Evolutionary conservation across 2,329 filamentous ascomycete species (phyloP).

Genomic region (Graphium sp.): DNA sequence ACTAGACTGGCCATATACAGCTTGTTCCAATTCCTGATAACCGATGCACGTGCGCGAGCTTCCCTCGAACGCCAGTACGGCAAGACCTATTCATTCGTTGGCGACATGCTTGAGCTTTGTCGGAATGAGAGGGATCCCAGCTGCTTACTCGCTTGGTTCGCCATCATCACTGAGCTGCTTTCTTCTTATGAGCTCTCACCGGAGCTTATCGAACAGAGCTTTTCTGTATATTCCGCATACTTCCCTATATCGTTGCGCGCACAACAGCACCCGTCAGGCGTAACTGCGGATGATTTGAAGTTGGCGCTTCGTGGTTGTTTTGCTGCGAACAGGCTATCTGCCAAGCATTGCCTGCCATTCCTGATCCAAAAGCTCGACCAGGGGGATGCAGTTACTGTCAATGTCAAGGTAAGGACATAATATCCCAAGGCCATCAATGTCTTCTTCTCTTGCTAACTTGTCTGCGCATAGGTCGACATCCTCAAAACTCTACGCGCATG

Average conservation of each 20-base stretch:
- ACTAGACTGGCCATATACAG: slow-evolving; percentile 35
- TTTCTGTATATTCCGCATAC: slow-evolving; percentile 39
- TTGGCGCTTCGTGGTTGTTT: slow-evolving; percentile 34
- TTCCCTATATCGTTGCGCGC: slow-evolving; percentile 41
- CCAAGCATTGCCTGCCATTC: slow-evolving; percentile 30
- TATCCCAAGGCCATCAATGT: too few species aligned
- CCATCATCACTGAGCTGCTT: slow-evolving; percentile 26
- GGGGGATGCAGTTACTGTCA: slow-evolving; percentile 37
- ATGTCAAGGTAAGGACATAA: slow-evolving; percentile 39
- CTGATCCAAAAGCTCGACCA: slow-evolving; percentile 40
- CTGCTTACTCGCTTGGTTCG: slow-evolving; percentile 41
- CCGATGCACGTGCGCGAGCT: slow-evolving; percentile 20
- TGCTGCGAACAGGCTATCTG: slow-evolving; percentile 27
- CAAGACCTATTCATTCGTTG: slow-evolving; percentile 25
- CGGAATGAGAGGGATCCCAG: slow-evolving; percentile 37
- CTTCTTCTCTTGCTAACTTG: not conserved
- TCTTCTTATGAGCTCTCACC: slow-evolving; percentile 24
- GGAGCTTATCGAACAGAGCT: slow-evolving; percentile 30
- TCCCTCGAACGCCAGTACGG: slow-evolving; percentile 22
- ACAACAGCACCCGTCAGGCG: slow-evolving; percentile 26
- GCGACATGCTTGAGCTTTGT: slow-evolving; percentile 31
- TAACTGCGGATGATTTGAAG: slow-evolving; percentile 41
- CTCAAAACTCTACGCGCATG: slow-evolving; percentile 37
- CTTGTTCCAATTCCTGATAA: slow-evolving; percentile 25
- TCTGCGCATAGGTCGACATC: slow-evolving; percentile 28